These are phyloP conservation scores for Afroboletus lepidellus DNA, from an alignment of 1,284 basidiomycete genomes.

Conservation along the genomic window DNA sequence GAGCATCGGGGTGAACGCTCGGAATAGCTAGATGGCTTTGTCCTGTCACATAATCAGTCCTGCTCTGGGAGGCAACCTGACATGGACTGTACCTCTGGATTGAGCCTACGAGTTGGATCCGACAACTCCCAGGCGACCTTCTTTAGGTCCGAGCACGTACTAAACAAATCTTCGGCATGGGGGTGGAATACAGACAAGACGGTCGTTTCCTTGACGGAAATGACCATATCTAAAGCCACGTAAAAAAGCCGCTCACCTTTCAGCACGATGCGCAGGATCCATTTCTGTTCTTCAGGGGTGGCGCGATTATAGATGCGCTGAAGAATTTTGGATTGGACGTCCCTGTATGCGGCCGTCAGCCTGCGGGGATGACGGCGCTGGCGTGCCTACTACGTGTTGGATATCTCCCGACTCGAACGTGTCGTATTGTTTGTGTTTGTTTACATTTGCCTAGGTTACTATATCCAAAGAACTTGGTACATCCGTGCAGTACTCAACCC, in stretches of 20 bases:
- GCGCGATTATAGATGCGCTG: constrained; percentile 74
- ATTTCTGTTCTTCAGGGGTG: constrained; percentile 83
- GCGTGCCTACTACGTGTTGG: no score
- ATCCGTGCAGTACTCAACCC: constrained; percentile 29
- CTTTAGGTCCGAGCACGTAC: constrained; percentile 92
- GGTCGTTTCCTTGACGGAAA: constrained; percentile 84
- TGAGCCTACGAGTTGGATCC: constrained; percentile 61
- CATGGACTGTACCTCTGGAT: constrained; percentile 49
- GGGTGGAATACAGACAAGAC: constrained; percentile 88
- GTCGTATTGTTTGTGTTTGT: constrained; percentile 21
- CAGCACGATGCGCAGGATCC: constrained; percentile 90
- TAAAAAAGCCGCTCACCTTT: constrained; percentile 59
- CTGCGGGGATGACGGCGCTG: no score
- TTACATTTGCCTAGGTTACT: constrained; percentile 8
- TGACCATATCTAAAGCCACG: constrained; percentile 61
- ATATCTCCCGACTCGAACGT: no score
- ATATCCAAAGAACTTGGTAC: constrained; percentile 25
- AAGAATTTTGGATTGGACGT: constrained; percentile 71
- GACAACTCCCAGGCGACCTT: constrained; percentile 83
- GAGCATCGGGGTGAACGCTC: constrained; percentile 88
- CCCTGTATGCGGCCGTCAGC: constrained; percentile 43
- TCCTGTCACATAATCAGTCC: constrained; percentile 48
- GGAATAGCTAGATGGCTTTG: constrained; percentile 77
- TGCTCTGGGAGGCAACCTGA: neutral
- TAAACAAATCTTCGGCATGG: constrained; percentile 88